Conservation (phyloP, 2,329 filamentous ascomycete species). For the Fragosphaeria purpurea region DNA sequence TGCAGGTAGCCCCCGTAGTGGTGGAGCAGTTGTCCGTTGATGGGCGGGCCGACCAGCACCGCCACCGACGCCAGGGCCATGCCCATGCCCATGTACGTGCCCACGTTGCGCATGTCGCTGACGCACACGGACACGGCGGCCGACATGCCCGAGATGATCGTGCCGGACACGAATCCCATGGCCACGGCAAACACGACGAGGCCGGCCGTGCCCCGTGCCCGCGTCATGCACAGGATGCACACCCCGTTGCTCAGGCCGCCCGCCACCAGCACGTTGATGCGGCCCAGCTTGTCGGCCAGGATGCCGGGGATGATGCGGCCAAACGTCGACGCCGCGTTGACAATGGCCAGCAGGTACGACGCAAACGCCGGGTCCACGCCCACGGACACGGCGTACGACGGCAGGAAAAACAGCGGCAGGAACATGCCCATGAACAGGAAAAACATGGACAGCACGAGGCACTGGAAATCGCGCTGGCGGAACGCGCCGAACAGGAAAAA, state of each 20-base stretch:
- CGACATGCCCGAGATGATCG: conserved; percentile 25
- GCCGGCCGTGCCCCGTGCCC: conserved; percentile 10
- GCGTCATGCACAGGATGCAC: conserved; percentile 20
- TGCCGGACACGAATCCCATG: conserved; percentile 17
- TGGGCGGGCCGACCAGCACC: conserved; percentile 32
- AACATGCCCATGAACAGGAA: conserved; percentile 31
- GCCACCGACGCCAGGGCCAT: conserved; percentile 28
- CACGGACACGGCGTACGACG: conserved; percentile 40
- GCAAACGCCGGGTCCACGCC: conserved; percentile 35
- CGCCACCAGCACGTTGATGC: conserved; percentile 30
- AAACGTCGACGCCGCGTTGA: conserved; percentile 46
- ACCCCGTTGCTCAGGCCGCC: conserved; percentile 13
- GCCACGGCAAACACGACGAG: conserved; percentile 14
- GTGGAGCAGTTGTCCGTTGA: conserved; percentile 33
- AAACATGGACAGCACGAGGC: conserved; percentile 19
- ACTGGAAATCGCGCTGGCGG: conserved; percentile 41
- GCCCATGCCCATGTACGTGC: conserved; percentile 37
- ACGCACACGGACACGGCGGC: conserved; percentile 26
- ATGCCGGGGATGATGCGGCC: conserved; percentile 44
- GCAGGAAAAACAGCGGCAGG: conserved; percentile 43
- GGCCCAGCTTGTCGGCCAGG: conserved; percentile 40
- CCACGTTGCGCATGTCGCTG: conserved; percentile 38
- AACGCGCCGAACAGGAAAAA: conserved; percentile 34
- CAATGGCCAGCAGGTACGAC: conserved; percentile 53
- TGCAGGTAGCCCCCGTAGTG: conserved; percentile 26